Evolutionary conservation across 2,329 filamentous ascomycete genomes (phyloP).

Genomic region (Neocatenulostroma microsporum): DNA sequence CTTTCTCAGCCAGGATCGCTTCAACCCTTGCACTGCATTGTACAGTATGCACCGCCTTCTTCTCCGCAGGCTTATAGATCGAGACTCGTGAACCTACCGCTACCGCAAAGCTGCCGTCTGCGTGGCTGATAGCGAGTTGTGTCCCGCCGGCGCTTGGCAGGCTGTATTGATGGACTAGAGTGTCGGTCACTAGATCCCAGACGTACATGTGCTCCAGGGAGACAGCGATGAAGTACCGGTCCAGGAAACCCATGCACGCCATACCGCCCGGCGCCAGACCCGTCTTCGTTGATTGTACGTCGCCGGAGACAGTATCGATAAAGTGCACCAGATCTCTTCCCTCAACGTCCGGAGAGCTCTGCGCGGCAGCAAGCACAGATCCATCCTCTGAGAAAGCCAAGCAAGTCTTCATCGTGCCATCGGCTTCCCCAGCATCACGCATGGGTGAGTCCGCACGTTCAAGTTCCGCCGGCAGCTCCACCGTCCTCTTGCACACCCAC

Average conservation of each 20-base stretch:
- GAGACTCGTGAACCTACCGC: constrained; percentile 27
- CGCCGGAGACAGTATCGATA: constrained; percentile 63
- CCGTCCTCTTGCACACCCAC: constrained; percentile 62
- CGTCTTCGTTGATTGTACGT: constrained; percentile 58
- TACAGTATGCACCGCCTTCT: constrained; percentile 46
- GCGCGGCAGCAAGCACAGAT: constrained; percentile 51
- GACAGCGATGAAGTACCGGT: constrained; percentile 65
- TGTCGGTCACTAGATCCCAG: constrained; percentile 76
- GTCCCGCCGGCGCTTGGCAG: constrained; percentile 12
- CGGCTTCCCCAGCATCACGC: neutral
- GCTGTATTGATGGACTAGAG: constrained; percentile 39
- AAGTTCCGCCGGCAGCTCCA: constrained; percentile 35
- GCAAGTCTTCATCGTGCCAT: constrained; percentile 45
- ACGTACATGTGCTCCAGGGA: constrained; percentile 65
- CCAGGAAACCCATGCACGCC: constrained; percentile 57
- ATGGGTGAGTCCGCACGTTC: constrained; percentile 23
- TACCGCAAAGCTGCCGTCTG: constrained; percentile 38
- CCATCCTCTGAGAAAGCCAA: constrained; percentile 77
- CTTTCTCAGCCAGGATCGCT: constrained; percentile 56
- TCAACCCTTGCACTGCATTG: constrained; percentile 45
- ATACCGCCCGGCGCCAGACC: constrained; percentile 34
- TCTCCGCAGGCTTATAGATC: constrained; percentile 58
- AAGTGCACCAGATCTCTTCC: constrained; percentile 69
- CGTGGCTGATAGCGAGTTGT: constrained; percentile 60
- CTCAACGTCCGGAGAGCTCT: no score